Evolutionary conservation across 331 rosid genomes (phyloP).

Genomic region (Quercus lobata): DNA sequence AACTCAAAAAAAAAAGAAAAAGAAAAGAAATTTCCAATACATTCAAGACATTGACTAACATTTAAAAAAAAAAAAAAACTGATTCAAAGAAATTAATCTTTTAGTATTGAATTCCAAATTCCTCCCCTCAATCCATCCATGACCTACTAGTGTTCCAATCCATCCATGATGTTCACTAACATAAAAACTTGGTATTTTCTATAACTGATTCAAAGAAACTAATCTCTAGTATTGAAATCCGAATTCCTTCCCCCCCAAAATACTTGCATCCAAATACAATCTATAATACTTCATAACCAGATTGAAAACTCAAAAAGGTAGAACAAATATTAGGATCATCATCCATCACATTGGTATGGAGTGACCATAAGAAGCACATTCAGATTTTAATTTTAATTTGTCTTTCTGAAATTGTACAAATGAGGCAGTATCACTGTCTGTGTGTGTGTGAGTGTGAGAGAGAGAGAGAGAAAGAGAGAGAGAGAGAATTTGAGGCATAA

Average conservation of each 20-base stretch:
- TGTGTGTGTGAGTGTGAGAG: not conserved
- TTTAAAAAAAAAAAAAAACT: not conserved
- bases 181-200: not conserved
- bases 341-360: not conserved
- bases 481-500: not conserved
- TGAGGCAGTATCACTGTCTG: not conserved
- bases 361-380: not conserved
- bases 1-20: not conserved
- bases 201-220: not conserved
- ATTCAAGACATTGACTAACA: not conserved
- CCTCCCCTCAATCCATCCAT: not conserved
- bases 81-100: not conserved
- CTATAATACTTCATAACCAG: slow-evolving; percentile 7
- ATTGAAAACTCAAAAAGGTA: slow-evolving; percentile 6
- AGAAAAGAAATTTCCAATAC: not conserved
- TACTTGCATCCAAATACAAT: not conserved
- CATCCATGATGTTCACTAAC: not conserved
- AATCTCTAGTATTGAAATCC: not conserved
- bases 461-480: not conserved
- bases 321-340: not conserved
- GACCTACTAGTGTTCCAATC: not conserved
- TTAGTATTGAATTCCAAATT: not conserved
- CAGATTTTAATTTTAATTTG: not conserved
- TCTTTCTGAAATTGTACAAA: slow-evolving; percentile 6
- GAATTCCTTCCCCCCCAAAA: not conserved